Percentiles rank a stretch among this genome's conserved stretches.
Conservation (phyloP, 441 rosid genomes). For the Erysimum cheiri region DNA sequence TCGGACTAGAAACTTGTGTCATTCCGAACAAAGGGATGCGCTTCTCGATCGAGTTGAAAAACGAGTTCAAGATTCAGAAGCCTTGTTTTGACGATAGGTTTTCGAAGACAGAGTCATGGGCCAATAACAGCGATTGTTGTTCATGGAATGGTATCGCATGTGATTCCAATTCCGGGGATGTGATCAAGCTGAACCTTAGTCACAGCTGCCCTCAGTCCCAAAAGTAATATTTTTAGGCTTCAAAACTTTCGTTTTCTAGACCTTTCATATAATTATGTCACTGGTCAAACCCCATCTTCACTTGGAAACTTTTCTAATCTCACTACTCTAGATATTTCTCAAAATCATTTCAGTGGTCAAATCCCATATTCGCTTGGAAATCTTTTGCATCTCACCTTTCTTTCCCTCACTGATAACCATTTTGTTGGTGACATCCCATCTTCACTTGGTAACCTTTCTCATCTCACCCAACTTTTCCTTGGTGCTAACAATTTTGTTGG, state of each 20-base stretch:
- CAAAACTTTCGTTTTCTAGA: slow-evolving; percentile 17
- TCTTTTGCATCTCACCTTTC: neutral
- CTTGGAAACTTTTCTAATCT: neutral
- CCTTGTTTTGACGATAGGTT: neutral
- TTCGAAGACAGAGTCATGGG: neutral
- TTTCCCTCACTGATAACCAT: neutral
- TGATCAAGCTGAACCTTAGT: neutral
- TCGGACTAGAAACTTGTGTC: slow-evolving; percentile 2
- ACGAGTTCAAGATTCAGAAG: neutral
- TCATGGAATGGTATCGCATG: neutral
- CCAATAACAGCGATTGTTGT: neutral
- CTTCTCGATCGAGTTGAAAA: neutral
- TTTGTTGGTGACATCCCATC: slow-evolving; percentile 13
- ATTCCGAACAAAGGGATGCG: neutral
- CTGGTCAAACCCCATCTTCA: neutral
- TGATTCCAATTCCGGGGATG: neutral
- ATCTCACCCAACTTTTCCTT: neutral
- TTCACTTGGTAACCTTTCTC: neutral
- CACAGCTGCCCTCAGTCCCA: neutral
- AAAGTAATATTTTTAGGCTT: neutral
- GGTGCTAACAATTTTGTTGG: too few species aligned
- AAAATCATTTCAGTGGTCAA: neutral
- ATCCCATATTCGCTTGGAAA: neutral
- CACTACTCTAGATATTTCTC: neutral
- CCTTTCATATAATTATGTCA: neutral